Evolutionary conservation across 768 basidiomycete species (phyloP).

Genomic region (Boletus fagicola): DNA sequence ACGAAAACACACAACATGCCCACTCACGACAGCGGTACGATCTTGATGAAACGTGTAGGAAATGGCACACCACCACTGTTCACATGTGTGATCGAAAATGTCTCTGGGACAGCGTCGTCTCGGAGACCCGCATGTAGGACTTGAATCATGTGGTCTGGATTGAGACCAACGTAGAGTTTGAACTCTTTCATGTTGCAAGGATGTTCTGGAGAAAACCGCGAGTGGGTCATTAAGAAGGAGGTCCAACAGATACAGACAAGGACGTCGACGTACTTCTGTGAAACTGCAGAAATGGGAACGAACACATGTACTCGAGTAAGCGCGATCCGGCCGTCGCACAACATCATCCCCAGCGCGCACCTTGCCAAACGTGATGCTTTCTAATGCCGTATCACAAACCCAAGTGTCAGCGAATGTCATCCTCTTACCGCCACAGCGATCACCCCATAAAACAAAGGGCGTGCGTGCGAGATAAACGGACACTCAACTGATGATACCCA

Average conservation of each 20-base stretch:
- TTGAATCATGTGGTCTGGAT: conserved; percentile 65
- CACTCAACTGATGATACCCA: conserved; percentile 65
- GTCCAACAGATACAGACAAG: not conserved
- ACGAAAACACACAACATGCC: not conserved
- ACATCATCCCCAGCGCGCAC: conserved; percentile 36
- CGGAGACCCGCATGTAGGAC: conserved; percentile 61
- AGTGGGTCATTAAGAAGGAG: conserved; percentile 2
- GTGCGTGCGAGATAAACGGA: not conserved
- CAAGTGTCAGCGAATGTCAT: conserved; percentile 8
- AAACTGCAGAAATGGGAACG: conserved; percentile 11
- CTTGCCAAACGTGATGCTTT: conserved; percentile 79
- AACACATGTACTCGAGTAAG: not conserved
- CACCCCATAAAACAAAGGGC: not conserved
- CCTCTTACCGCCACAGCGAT: not conserved
- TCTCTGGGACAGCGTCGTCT: conserved; percentile 64
- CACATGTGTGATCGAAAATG: conserved; percentile 54
- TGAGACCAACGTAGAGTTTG: conserved; percentile 64
- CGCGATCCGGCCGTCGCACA: not conserved
- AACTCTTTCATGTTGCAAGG: conserved; percentile 87
- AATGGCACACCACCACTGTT: conserved; percentile 58
- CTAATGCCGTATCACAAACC: conserved; percentile 34
- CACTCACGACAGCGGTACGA: conserved; percentile 71
- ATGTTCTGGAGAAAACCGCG: conserved; percentile 49
- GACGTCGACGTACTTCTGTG: conserved; percentile 26
- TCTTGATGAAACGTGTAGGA: conserved; percentile 69